These are phyloP conservation scores for Nissolia schottii DNA, from an alignment of 306 rosid species.

Conservation along the genomic window DNA sequence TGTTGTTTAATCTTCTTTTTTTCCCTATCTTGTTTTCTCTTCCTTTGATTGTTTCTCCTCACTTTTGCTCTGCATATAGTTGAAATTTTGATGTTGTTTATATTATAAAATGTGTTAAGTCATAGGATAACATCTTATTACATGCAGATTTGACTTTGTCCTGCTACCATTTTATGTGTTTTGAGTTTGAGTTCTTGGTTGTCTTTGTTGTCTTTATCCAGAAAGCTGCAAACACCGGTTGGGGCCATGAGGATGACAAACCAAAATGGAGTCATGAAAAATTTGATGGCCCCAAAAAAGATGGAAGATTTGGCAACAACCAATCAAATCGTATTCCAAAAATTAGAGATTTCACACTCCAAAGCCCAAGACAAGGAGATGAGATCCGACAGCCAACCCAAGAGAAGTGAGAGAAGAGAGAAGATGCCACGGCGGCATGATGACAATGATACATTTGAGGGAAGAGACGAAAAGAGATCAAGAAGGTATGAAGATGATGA, in stretches of 20 bases:
- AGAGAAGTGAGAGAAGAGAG: slow-evolving; percentile 41
- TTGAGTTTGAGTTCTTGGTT: slow-evolving; percentile 19
- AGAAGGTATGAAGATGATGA: slow-evolving; percentile 38
- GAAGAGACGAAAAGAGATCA: slow-evolving; percentile 39
- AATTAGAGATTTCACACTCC: slow-evolving; percentile 18
- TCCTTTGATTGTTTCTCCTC: background rate
- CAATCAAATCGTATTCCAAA: slow-evolving; percentile 31
- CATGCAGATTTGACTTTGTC: background rate
- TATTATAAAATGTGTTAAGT: background rate
- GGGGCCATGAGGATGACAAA: slow-evolving; percentile 60
- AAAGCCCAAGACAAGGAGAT: slow-evolving; percentile 30
- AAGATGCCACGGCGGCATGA: slow-evolving; percentile 10
- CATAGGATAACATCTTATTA: background rate
- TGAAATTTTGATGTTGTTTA: background rate
- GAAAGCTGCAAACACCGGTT: slow-evolving; percentile 97
- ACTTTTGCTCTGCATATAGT: background rate
- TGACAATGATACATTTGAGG: slow-evolving; percentile 33
- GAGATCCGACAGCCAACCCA: slow-evolving; percentile 32
- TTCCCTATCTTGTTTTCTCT: background rate
- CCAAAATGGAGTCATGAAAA: slow-evolving; percentile 65
- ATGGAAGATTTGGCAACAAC: slow-evolving; percentile 28
- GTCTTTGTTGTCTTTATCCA: slow-evolving; percentile 30
- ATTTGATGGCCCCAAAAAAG: slow-evolving; percentile 53
- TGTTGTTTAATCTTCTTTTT: background rate
- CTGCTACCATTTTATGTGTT: background rate